Evolutionary conservation across 1,139 yeast species (phyloP).

Genomic region (Waltiozyma sp.): DNA sequence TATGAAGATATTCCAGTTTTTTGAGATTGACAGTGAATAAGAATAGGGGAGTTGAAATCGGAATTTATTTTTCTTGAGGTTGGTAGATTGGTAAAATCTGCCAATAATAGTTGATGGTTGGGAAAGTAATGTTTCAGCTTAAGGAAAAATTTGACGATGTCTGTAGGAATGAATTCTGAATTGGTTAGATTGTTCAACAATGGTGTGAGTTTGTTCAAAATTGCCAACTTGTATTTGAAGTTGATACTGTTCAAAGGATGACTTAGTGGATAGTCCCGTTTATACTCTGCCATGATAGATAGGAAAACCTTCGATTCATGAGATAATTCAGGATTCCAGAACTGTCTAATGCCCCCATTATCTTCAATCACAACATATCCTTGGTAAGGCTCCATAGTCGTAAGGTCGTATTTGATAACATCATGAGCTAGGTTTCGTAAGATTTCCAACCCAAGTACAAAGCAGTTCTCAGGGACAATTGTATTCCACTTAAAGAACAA

Average conservation of each 20-base stretch:
- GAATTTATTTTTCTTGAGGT: constrained; percentile 30
- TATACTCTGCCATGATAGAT: constrained; percentile 3
- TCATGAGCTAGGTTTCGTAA: constrained; percentile 83
- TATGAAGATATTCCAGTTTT: constrained; percentile 47
- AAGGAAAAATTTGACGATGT: constrained; percentile 56
- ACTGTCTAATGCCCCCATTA: constrained; percentile 68
- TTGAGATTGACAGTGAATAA: too few relatives aligned
- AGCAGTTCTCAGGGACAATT: constrained; percentile 58
- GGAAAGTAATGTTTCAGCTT: constrained; percentile 60
- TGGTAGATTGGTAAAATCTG: constrained; percentile 62
- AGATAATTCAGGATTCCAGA: constrained; percentile 60
- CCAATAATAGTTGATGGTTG: constrained; percentile 57
- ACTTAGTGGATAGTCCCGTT: constrained; percentile 8
- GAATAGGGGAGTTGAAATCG: constrained; percentile 74
- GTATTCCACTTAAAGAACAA: constrained; percentile 70
- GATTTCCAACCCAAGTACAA: constrained; percentile 73
- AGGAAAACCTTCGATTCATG: constrained; percentile 41
- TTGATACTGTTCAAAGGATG: constrained; percentile 13
- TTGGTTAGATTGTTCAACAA: constrained; percentile 58
- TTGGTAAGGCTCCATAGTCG: constrained; percentile 59
- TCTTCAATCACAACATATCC: constrained; percentile 70
- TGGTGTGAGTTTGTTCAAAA: constrained; percentile 35
- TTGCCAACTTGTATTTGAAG: not conserved
- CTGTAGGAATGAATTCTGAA: constrained; percentile 76
- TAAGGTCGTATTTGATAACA: constrained; percentile 62